Conservation (phyloP, 1,284 basidiomycete species). For the Porodaedalea pini region DNA sequence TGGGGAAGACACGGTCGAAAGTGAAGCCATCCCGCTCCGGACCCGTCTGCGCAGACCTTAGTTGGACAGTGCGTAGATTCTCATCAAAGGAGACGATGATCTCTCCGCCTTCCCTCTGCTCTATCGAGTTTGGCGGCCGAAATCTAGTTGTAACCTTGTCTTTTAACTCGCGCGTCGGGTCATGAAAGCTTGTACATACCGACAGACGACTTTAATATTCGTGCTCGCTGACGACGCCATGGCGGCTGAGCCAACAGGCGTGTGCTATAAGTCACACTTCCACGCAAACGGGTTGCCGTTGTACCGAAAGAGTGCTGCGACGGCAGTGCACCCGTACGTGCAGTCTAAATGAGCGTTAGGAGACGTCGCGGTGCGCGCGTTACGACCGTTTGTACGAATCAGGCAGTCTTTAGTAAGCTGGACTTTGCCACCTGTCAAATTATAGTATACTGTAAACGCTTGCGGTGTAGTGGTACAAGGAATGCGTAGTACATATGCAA, state of each 20-base stretch:
- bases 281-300: not conserved
- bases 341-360: conserved; percentile 6
- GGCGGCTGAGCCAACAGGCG: not conserved
- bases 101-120: conserved; percentile 86
- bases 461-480: not conserved
- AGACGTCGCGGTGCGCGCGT: conserved; percentile 9
- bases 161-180: not conserved
- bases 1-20: conserved; percentile 96
- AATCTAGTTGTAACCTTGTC: conserved; percentile 54
- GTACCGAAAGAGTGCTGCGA: not conserved
- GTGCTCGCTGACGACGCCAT: conserved; percentile 60
- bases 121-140: conserved; percentile 92
- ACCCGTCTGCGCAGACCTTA: conserved; percentile 70
- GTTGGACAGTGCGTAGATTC: conserved; percentile 76
- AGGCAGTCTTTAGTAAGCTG: conserved; percentile 1
- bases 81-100: conserved; percentile 90
- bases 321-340: not conserved
- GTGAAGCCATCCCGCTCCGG: conserved; percentile 93
- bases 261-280: not conserved
- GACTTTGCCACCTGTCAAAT: not conserved
- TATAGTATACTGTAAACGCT: not conserved
- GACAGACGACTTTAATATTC: conserved; percentile 93
- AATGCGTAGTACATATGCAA: not conserved
- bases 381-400: not conserved
- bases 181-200: conserved; percentile 47